phyloP scores from a whole-genome alignment of 331 rosid genomes.

The Acacia pycnantha region DNA sequence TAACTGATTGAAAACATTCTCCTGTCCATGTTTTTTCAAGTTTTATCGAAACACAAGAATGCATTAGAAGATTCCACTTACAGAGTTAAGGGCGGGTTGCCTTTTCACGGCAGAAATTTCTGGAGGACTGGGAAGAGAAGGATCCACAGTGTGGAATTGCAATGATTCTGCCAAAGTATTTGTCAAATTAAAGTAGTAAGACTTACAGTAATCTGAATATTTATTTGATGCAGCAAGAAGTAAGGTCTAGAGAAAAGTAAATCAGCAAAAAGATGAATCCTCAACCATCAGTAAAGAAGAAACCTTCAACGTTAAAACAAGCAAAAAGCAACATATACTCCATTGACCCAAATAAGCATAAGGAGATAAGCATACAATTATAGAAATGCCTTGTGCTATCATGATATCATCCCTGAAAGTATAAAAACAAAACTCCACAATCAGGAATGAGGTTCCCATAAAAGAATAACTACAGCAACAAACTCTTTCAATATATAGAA shows the following conservation, averaged over 20 bases:
- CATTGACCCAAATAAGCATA: conserved; percentile 7
- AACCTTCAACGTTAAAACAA: conserved; percentile 10
- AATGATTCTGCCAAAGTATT: conserved; percentile 60
- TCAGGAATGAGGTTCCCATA: conserved; percentile 5
- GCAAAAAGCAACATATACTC: not conserved
- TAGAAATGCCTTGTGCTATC: not conserved
- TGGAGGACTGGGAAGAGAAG: conserved; percentile 50
- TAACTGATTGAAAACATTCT: not conserved
- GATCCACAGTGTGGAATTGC: conserved; percentile 35
- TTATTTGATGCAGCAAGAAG: conserved; percentile 7
- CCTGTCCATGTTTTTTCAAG: not conserved
- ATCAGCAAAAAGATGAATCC: not conserved
- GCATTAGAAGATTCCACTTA: conserved; percentile 52
- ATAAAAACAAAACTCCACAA: not conserved
- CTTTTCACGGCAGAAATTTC: conserved; percentile 55
- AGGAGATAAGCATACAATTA: not conserved
- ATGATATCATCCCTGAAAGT: too few species aligned
- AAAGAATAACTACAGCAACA: not conserved
- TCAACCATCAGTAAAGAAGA: conserved; percentile 7
- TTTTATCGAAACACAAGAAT: conserved; percentile 28
- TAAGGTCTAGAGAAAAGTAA: not conserved
- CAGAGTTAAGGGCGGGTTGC: conserved; percentile 56
- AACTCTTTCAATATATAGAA: conserved; percentile 5
- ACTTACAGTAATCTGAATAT: conserved; percentile 15
- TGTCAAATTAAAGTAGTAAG: conserved; percentile 33